Evolutionary conservation across 139 green algal species (phyloP).

Genomic region (Chlorella sp.): DNA sequence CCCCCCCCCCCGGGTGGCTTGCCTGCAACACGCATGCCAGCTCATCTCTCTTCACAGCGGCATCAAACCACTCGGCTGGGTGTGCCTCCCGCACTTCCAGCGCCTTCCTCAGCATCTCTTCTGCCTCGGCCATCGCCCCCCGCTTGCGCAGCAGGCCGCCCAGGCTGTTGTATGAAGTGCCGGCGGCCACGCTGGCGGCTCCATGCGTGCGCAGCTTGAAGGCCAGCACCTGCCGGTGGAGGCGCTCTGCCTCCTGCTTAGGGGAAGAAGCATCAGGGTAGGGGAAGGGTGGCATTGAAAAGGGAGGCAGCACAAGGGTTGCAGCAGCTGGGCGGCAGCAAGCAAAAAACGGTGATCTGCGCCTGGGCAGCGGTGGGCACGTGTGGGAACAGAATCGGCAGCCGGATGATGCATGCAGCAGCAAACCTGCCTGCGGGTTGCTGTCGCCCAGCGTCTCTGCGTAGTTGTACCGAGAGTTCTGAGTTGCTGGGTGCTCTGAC

Average conservation of each 20-base stretch:
- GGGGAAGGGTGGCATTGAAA: neutral
- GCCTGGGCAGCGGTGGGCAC: neutral
- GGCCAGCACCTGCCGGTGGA: neutral
- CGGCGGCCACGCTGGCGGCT: neutral
- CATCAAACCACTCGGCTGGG: neutral
- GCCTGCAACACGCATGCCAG: conserved; percentile 9
- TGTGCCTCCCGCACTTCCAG: neutral
- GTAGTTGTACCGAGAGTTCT: neutral
- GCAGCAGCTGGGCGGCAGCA: neutral
- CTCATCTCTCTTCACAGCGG: neutral
- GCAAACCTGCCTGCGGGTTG: neutral
- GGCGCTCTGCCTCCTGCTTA: neutral
- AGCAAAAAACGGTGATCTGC: neutral
- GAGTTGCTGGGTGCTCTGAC: neutral
- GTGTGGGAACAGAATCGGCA: neutral
- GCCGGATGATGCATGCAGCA: neutral
- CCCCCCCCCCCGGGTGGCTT: neutral
- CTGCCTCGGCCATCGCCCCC: neutral
- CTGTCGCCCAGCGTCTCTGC: neutral
- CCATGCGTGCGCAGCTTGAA: neutral
- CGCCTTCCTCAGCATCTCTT: neutral
- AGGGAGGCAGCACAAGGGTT: too few species aligned
- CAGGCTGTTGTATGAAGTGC: conserved; percentile 1
- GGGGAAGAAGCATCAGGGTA: too few species aligned
- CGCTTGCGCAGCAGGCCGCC: conserved; percentile 15